A percentile compares a stretch with the other conserved stretches of the same genome.
Evolutionary conservation across 805 yeast genomes (phyloP).

Genomic region (Kurtzmaniella fragi): DNA sequence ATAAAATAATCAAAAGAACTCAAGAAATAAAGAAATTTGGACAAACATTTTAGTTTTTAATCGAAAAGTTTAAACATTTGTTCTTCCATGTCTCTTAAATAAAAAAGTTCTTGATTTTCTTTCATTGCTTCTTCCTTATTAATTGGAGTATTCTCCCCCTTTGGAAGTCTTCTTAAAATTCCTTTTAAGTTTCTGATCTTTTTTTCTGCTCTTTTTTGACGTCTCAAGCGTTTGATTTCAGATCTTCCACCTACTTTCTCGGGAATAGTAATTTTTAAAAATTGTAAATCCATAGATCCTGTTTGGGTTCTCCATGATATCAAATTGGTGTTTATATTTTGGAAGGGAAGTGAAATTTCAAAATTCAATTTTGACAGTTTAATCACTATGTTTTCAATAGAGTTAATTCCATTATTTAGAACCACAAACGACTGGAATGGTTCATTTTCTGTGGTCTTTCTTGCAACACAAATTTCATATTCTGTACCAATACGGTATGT

Average conservation of each 20-base stretch:
- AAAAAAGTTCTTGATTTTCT: background rate
- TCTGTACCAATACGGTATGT: conserved; percentile 1
- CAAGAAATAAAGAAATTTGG: background rate
- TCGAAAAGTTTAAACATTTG: background rate
- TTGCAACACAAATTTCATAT: conserved; percentile 2
- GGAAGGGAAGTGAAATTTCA: background rate
- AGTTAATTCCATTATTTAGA: background rate
- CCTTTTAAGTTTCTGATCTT: background rate
- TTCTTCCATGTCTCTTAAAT: background rate
- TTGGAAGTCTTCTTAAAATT: conserved; percentile 1
- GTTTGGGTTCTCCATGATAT: conserved; percentile 1
- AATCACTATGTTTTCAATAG: background rate
- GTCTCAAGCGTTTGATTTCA: background rate
- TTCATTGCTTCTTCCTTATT: background rate
- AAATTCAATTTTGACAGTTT: background rate
- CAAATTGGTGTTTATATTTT: background rate
- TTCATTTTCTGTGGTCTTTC: background rate
- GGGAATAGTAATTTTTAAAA: conserved; percentile 2
- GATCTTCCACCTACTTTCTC: background rate
- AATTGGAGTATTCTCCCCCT: background rate
- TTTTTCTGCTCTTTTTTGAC: conserved; percentile 2
- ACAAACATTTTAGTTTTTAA: too few species aligned
- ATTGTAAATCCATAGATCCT: background rate
- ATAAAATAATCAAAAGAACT: too few species aligned
- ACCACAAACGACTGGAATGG: conserved; percentile 2